Evolutionary conservation across 306 rosid species (phyloP).

Genomic region (Albizia julibrissin): DNA sequence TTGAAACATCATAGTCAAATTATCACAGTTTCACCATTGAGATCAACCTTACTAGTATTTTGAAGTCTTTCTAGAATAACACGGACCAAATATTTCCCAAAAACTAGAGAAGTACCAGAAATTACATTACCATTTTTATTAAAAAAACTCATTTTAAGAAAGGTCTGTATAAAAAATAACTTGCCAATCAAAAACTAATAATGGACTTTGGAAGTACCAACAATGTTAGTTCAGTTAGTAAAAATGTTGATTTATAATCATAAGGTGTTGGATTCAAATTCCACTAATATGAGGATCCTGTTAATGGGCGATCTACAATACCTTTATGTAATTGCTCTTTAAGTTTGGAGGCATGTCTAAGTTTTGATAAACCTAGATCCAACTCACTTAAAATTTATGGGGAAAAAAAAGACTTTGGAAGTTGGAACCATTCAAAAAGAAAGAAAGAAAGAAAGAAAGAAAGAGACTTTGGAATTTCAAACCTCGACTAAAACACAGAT

Average conservation of each 20-base stretch:
- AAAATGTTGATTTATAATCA: no score
- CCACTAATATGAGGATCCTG: fast-evolving
- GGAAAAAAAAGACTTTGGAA: background rate
- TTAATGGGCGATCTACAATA: no score
- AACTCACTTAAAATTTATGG: no score
- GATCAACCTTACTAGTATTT: no score
- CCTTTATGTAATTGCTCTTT: fast-evolving
- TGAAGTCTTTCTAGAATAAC: background rate
- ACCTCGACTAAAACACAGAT: background rate
- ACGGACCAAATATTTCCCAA: background rate
- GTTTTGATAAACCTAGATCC: fast-evolving
- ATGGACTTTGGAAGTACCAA: background rate
- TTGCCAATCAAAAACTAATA: background rate
- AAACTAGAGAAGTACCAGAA: no score
- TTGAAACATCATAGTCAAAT: no score
- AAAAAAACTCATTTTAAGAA: background rate
- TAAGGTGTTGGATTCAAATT: no score
- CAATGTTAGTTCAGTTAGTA: no score
- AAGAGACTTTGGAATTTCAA: background rate
- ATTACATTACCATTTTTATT: background rate
- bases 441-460: no score
- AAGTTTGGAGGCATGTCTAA: no score
- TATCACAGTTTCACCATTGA: no score
- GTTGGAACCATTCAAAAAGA: background rate
- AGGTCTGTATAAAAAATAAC: background rate